These are phyloP conservation scores for Candida succiphila DNA, from an alignment of 805 yeast genomes.

Conservation along the genomic window DNA sequence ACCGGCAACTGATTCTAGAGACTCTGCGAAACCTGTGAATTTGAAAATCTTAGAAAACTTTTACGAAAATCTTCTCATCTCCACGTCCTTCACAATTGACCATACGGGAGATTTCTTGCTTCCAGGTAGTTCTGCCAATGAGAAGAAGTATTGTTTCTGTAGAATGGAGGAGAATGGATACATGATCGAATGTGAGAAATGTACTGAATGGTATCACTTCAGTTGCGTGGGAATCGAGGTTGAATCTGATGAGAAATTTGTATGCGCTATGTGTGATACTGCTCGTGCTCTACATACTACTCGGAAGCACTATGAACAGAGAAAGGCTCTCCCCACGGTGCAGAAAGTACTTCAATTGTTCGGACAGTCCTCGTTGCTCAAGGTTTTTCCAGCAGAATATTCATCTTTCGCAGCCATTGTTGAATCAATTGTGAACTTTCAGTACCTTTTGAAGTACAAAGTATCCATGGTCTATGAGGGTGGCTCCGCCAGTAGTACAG, in stretches of 20 bases:
- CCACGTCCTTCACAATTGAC: too few relatives aligned
- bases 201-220: constrained; percentile 67
- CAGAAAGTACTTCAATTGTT: constrained; percentile 7
- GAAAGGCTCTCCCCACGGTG: constrained; percentile 7
- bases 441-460: constrained; percentile 1
- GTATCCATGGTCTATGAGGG: constrained; percentile 4
- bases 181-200: constrained; percentile 63
- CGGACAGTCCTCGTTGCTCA: constrained; percentile 6
- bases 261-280: constrained; percentile 47
- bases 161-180: constrained; percentile 48
- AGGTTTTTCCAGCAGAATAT: constrained; percentile 10
- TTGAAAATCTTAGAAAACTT: too few relatives aligned
- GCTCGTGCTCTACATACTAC: constrained; percentile 12
- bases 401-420: constrained; percentile 6
- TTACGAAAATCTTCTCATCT: too few relatives aligned
- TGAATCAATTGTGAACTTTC: constrained; percentile 6
- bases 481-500: constrained; percentile 10
- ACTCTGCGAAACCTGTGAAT: too few relatives aligned
- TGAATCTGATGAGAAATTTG: constrained; percentile 27
- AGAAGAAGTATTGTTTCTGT: constrained; percentile 48
- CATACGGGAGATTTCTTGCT: constrained; percentile 1
- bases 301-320: neutral
- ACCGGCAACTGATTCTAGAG: too few relatives aligned
- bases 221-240: constrained; percentile 37
- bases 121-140: neutral